A percentile compares a stretch with the other conserved stretches of the same genome.
Conservation (phyloP, 1,284 basidiomycete genomes). For the Trichosporon sp. region DNA sequence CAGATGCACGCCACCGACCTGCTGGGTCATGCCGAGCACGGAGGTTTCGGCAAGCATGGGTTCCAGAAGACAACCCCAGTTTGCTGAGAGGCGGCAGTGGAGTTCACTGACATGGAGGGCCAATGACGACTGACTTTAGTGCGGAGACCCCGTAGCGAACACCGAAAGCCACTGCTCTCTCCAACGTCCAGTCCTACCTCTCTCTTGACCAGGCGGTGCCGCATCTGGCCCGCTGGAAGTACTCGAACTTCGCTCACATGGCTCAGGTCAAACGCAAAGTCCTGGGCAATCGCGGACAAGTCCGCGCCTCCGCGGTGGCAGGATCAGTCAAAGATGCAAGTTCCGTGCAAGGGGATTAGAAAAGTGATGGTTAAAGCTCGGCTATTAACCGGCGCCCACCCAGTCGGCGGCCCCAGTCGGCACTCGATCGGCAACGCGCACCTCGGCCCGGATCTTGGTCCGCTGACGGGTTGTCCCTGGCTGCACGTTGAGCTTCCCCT, state of each 20-base stretch:
- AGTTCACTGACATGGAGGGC: background rate
- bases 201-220: no score
- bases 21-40: background rate
- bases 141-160: background rate
- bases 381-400: background rate
- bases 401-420: background rate
- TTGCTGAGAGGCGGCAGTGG: no score
- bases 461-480: no score
- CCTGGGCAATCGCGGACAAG: background rate
- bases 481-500: no score
- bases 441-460: slow-evolving; percentile 1
- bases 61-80: no score
- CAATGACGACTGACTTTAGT: background rate
- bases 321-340: background rate
- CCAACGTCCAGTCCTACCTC: no score
- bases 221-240: background rate
- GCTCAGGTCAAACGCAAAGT: background rate
- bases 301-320: background rate
- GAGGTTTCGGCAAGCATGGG: background rate
- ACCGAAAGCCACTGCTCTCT: background rate
- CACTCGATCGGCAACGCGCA: background rate
- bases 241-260: background rate
- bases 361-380: background rate
- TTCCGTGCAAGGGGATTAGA: background rate
- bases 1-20: background rate